phyloP scores from a whole-genome alignment of 306 rosid genomes.

The Canavalia ensiformis region DNA sequence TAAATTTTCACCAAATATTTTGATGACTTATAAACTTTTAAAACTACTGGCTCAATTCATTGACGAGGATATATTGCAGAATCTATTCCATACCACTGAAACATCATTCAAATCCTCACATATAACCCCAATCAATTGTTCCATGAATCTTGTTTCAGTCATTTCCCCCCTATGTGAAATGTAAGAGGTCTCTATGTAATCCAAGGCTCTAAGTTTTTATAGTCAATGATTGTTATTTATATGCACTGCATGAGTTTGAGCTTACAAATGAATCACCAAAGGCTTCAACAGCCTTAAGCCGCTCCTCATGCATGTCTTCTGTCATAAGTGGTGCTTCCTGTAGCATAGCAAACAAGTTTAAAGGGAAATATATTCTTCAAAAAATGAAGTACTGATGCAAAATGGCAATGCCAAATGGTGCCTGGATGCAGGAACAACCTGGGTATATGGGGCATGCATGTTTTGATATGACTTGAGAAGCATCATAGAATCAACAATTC shows the following conservation, averaged over 20 bases:
- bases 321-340: slow-evolving; percentile 97
- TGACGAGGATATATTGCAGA: slow-evolving; percentile 32
- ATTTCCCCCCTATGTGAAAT: slow-evolving; percentile 39
- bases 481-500: slow-evolving; percentile 74
- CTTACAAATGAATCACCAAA: slow-evolving; percentile 92
- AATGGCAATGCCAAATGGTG: slow-evolving; percentile 42
- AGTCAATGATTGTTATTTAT: background rate
- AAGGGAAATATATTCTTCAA: slow-evolving; percentile 39
- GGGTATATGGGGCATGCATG: slow-evolving; percentile 93
- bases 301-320: slow-evolving; percentile 99
- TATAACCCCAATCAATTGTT: slow-evolving; percentile 38
- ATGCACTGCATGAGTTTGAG: slow-evolving; percentile 42
- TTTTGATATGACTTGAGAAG: slow-evolving; percentile 83
- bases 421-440: slow-evolving; percentile 66
- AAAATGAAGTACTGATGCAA: slow-evolving; percentile 22
- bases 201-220: slow-evolving; percentile 28
- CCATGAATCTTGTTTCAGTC: slow-evolving; percentile 22
- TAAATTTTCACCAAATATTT: too few relatives aligned
- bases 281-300: slow-evolving; percentile 93
- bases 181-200: slow-evolving; percentile 18
- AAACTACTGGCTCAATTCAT: background rate
- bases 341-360: slow-evolving; percentile 40
- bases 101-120: slow-evolving; percentile 19
- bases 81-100: slow-evolving; percentile 11
- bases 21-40: too few relatives aligned